These are phyloP conservation scores for Saprolegnia diclina DNA, from an alignment of 352 stramenopile genomes.

Conservation along the genomic window DNA sequence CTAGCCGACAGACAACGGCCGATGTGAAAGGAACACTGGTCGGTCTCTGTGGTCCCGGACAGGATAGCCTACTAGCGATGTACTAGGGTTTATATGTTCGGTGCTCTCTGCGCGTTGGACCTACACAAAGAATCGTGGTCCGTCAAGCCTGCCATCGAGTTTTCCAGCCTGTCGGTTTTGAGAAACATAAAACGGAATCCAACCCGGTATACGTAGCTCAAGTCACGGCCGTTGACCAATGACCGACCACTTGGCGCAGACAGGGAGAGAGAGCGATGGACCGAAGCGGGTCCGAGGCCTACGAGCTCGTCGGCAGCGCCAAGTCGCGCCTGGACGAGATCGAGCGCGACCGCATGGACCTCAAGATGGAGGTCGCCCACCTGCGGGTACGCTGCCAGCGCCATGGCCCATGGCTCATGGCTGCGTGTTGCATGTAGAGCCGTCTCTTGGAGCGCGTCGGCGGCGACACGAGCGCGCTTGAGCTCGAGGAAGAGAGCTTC, in stretches of 20 bases:
- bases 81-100: too few species aligned
- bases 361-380: conserved; percentile 81
- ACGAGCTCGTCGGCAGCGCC: conserved; percentile 23
- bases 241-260: background rate
- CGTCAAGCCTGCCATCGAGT: too few species aligned
- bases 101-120: too few species aligned
- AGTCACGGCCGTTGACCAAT: background rate
- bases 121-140: too few species aligned
- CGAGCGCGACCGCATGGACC: conserved; percentile 72
- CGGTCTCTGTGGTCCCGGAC: too few species aligned
- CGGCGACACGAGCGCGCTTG: conserved; percentile 59
- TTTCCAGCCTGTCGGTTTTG: too few species aligned
- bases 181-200: too few species aligned
- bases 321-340: conserved; percentile 21
- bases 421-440: conserved; percentile 29
- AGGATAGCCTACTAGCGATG: too few species aligned
- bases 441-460: conserved; percentile 63
- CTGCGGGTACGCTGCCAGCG: conserved; percentile 35
- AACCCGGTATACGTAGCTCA: background rate
- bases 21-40: too few species aligned
- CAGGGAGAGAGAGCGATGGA: conserved; percentile 8
- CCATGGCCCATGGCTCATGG: background rate
- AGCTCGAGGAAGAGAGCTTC: conserved; percentile 75
- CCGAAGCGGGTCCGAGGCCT: conserved; percentile 12
- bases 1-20: too few species aligned